Percentiles rank a stretch among this genome's conserved stretches.
Conservation (phyloP, 1,284 basidiomycete species). For the Sporisorium reilianum region DNA sequence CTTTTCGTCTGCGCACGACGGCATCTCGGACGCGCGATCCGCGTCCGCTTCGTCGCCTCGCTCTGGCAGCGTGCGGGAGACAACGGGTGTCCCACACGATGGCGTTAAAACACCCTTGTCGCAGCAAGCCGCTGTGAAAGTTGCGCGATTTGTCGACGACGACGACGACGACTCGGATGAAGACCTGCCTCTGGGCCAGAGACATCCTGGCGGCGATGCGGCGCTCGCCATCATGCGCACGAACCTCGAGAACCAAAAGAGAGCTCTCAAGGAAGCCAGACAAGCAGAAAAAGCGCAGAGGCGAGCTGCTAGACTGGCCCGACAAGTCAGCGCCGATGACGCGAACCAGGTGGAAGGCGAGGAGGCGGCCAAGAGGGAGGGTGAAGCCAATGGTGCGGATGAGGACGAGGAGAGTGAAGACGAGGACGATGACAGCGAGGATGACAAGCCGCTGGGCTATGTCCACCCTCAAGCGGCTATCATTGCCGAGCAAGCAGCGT, state of each 20-base stretch:
- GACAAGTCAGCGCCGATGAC: constrained; percentile 18
- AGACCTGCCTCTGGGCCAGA: constrained; percentile 56
- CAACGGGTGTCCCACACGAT: neutral
- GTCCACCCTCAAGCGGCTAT: constrained; percentile 66
- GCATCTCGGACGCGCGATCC: constrained; percentile 5
- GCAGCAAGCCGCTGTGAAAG: neutral
- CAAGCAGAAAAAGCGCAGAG: constrained; percentile 29
- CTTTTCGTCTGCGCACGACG: constrained; percentile 27
- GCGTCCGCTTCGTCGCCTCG: constrained; percentile 19
- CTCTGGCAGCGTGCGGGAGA: constrained; percentile 14
- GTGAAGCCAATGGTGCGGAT: constrained; percentile 28
- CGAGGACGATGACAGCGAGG: constrained; percentile 52
- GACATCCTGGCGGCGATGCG: constrained; percentile 45
- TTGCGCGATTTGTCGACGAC: constrained; percentile 15
- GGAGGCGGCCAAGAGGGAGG: neutral
- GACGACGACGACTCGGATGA: constrained; percentile 56
- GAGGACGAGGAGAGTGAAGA: constrained; percentile 4
- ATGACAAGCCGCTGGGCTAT: constrained; percentile 58
- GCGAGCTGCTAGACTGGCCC: constrained; percentile 28
- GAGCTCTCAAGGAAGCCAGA: constrained; percentile 34
- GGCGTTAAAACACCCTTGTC: constrained; percentile 8
- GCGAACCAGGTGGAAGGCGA: constrained; percentile 8
- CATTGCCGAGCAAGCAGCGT: constrained; percentile 66
- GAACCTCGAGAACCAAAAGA: constrained; percentile 35
- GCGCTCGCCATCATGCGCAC: constrained; percentile 31